Base-by-base conservation (phyloP, 169 alveolate species). In the Plasmodium reichenowi region DNA sequence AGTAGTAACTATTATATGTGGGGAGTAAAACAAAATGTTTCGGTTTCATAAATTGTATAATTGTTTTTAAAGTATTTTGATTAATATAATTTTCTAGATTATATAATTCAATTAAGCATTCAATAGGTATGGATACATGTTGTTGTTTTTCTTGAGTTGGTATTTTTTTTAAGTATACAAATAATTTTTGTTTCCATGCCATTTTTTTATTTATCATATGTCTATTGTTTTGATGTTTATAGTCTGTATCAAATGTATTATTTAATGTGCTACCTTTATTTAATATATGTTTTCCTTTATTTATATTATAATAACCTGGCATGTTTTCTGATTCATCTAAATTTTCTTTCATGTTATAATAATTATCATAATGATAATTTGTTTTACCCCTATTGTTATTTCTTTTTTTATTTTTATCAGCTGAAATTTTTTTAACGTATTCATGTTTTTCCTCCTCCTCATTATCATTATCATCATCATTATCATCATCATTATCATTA, bases 1-100 rank as follows among this genome's bases (percentile, higher is more conserved):
- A 56, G 59, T 54, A 52, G 43, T 54, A 83, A 24, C 74, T 54
- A 68, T 83, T 70, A 60, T 73, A 83, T 2, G 66, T 54, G 32
- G 91, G 91, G 38, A 83, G 72, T n/a, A 83, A 60, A 26, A 83
- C 85, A 83, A 83, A 83, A 67, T 83, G 20, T 38, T 68, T 70
- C 29, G 91, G 91, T 47, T 83, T 83, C 64, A 83, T 68, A 12
- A 68, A n/a, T 15, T 9, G 60, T 68, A 83, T 32, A 17, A 83
- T 58, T 3, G 66, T 83, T 56, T 68, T 83, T 54, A 83, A 63
- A 20, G 60, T 48, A 52, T 83, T 83, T 22, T 83, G 91, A 62
- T 83, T 83, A 32, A 68, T 45, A 26, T 6, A 17, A 43, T 83
- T 54, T 68, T 83, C 74, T 3, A 83, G 56, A 60, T 83, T 24